Evolutionary conservation across 2,329 filamentous ascomycete genomes (phyloP), one percentile per base, ranked within the genome.

Genomic region (Ascochyta viciae-villosae): DNA sequence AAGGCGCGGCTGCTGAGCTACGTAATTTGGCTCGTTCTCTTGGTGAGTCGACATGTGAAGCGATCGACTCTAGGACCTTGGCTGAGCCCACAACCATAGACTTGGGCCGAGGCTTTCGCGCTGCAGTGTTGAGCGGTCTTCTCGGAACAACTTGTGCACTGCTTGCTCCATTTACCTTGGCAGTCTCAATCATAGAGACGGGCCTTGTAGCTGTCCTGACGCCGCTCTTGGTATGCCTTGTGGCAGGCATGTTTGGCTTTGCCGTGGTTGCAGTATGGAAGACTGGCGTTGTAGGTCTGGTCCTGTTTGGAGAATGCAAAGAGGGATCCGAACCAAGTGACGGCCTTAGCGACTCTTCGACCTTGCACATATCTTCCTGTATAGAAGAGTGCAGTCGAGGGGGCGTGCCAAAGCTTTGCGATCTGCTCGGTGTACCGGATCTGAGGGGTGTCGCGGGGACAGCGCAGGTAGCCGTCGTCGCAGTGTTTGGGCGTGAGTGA

Each of bases 321-420:
- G 16, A 16, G 8, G 35, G 22, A 19, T 51, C 56, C 3, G 52
- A 40, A 0, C 55, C 56, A 27, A 49, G 48, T 4, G 63, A 63
- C n/a, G 49, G 54, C 16, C 49, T 58, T 41, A 63, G 23, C 6
- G 47, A 50, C 5, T 50, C 50, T 19, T 50, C 47, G 5, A 58
- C 9, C 4, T 45, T 52, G 3, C 19, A 43, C 55, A 56, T 61
- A 4, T 66, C 60, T 34, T 55, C 55, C 31, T 51, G 46, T 16
- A 60, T 58, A n/a, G 57, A 57, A 3, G 49, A 52, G 9, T 49
- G 54, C 23, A 57, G 22, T 27, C 24, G 39, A 35, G 31, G 9
- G 3, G 54, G 49, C 6, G 54, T 57, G 6, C 54, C 54, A 16
- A 39, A 47, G 47, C 42, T 50, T 13, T 56, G 34, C 9, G 47